Conservation (phyloP, 257 asterid species). For the Solanum corneliomulleri region DNA sequence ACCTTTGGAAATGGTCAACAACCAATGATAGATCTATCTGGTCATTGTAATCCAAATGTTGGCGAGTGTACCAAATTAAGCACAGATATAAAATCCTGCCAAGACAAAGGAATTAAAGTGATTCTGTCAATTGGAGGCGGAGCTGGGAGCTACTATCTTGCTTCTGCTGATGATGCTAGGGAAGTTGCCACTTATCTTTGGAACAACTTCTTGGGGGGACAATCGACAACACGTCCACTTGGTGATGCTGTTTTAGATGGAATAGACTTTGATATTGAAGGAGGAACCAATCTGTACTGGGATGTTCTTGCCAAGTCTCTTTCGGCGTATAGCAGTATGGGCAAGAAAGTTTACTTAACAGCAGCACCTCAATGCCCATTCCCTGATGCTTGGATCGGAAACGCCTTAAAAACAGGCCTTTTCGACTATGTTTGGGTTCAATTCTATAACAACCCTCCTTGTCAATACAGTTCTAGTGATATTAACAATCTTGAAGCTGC, state of each 20-base stretch:
- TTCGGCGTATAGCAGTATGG: neutral
- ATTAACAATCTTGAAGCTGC: neutral
- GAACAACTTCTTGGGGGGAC: conserved; percentile 5
- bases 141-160: neutral
- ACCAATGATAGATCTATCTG: neutral
- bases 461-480: neutral
- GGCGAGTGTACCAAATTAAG: neutral
- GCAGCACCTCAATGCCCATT: conserved; percentile 4
- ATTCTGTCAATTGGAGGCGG: conserved; percentile 1
- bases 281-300: conserved; percentile 2
- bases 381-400: conserved; percentile 5
- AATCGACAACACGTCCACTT: neutral
- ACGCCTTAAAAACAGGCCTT: neutral
- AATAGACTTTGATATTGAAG: conserved; percentile 6
- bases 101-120: neutral
- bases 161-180: conserved; percentile 6
- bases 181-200: conserved; percentile 3
- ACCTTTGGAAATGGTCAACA: neutral
- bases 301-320: conserved; percentile 4
- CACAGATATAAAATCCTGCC: neutral
- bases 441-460: neutral
- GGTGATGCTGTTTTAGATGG: conserved; percentile 2
- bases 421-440: conserved; percentile 3
- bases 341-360: conserved; percentile 1
- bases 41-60: neutral